Conservation (phyloP, 2,329 filamentous ascomycete species). For the Shiraia bambusicola region DNA sequence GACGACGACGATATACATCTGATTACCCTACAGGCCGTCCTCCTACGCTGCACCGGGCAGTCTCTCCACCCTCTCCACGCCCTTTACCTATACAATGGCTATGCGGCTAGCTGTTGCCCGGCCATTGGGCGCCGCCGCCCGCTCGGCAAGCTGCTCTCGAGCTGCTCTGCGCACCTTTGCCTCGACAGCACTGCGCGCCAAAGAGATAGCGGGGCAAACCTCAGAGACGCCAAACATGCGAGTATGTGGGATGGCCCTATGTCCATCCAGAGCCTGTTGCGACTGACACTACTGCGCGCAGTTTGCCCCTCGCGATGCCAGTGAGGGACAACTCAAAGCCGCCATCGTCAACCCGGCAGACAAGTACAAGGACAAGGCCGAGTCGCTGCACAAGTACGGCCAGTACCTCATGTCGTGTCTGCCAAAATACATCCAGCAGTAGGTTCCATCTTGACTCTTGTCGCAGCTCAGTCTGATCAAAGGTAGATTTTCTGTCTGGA, state of each 20-base stretch:
- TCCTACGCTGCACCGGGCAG: conserved; percentile 28
- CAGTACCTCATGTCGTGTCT: conserved; percentile 95
- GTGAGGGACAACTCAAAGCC: conserved; percentile 62
- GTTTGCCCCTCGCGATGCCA: conserved; percentile 47
- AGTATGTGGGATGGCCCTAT: conserved; percentile 29
- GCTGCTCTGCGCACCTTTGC: conserved; percentile 47
- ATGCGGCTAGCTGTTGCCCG: conserved; percentile 44
- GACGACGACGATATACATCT: conserved; percentile 30
- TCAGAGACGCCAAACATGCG: conserved; percentile 51
- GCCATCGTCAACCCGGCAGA: conserved; percentile 89
- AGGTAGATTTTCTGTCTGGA: conserved; percentile 86
- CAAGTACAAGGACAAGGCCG: conserved; percentile 84
- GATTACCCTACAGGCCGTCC: conserved; percentile 20
- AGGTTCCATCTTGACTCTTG: conserved; percentile 12
- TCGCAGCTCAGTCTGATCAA: conserved; percentile 1
- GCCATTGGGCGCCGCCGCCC: conserved; percentile 42
- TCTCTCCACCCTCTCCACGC: conserved; percentile 17
- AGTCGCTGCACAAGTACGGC: conserved; percentile 89
- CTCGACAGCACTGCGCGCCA: conserved; percentile 44
- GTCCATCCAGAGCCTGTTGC: not conserved
- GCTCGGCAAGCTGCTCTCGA: conserved; percentile 37
- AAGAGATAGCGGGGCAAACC: conserved; percentile 47
- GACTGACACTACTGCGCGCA: conserved; percentile 30
- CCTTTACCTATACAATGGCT: conserved; percentile 37
- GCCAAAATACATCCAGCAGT: conserved; percentile 96